Base-by-base conservation (phyloP, 2,329 filamentous ascomycete genomes). In the Arthrobotrys musiformis region DNA sequence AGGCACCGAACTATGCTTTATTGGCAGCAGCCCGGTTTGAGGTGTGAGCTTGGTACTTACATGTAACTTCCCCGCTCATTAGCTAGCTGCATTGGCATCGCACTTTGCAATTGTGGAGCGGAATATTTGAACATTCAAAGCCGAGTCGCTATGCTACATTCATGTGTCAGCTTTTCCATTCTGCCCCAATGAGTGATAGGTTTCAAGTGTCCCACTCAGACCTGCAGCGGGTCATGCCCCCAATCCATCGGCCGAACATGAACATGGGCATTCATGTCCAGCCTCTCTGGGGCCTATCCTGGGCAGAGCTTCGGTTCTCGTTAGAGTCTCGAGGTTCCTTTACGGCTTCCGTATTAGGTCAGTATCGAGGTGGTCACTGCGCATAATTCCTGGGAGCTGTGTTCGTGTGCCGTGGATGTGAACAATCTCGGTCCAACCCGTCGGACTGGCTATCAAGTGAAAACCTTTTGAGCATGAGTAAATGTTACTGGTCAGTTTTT, bases 181-280 rank as follows among this genome's bases (percentile, higher is more conserved):
- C 52, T 67, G 46, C 58, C 58, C 68, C 44, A 48, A 48, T 50
- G 64, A 61, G 37, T 69, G 64, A 69, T 69, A 67, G 62, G 56
- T 56, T 60, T 76, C 54, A 62, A 46, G 22, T 46, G 46, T 69
- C 61, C 69, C 69, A 73, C 69, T 40, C 42, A 30, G 56, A 63
- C 44, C 56, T 75, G 70, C 70, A 69, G 54, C 63, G 63, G 70
- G 63, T 75, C 70, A 75, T 56, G 63, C 63, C 64, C 63, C 63
- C 72, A 76, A 63, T 30, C 17, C 58, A 58, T 73, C 69, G 69
- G 61, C 61, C 61, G 69, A 73, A 70, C 50, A 28, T 50, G 68
- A 72, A 63, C 62, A 44, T 26, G 52, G 40, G 56, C 72, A 28
- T 42, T 54, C 48, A 46, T 66, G 26, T 68, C 64, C 35, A 56